Evolutionary conservation across 768 basidiomycete genomes (phyloP), one percentile per base, ranked within the genome.

Genomic region (Russula emetica): DNA sequence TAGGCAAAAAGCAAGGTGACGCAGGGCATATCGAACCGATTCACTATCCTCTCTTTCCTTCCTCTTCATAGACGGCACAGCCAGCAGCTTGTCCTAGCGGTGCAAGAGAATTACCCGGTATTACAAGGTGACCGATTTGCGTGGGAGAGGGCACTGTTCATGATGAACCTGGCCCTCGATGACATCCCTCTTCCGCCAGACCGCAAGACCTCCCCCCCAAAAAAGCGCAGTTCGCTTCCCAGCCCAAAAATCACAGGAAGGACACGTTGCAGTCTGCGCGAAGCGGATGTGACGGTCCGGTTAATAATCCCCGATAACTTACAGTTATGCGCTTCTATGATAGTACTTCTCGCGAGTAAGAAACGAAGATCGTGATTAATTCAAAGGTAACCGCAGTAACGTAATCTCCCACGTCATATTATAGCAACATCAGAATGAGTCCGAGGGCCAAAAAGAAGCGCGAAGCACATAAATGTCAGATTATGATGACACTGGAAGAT

Each of bases 41-140:
- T 85, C 88, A 66, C 78, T 82, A 55, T 83, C 83, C 8, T 69
- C 60, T 36, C 57, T 60, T 11, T 80, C 72, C 30, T 54, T 62
- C 16, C 16, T 80, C 72, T n/a, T 77, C 75, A 42, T 68, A 73
- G n/a, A 28, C 68, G 71, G 18, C 64, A 40, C 24, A 57, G 67
- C 34, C 73, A 70, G 44, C 73, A 70, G 44, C 77, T 74, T 44
- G 73, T 16, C 58, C 75, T 61, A 82, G 73, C 0, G 86, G 80
- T 13, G n/a, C n/a, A n/a, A n/a, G n/a, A n/a, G n/a, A n/a, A 74
- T 98, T 92, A 5, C 97, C 97, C 2, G 90, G 92, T 42, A 99
- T 80, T 44, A 99, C 85, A 14, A 99, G 76, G 16, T 93, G 82
- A 8, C 92, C 88, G 70, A 98, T 88, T 66, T 84, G 84, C 3